Evolutionary conservation across 139 green algal species (phyloP).

Genomic region (Eudorina sp.): DNA sequence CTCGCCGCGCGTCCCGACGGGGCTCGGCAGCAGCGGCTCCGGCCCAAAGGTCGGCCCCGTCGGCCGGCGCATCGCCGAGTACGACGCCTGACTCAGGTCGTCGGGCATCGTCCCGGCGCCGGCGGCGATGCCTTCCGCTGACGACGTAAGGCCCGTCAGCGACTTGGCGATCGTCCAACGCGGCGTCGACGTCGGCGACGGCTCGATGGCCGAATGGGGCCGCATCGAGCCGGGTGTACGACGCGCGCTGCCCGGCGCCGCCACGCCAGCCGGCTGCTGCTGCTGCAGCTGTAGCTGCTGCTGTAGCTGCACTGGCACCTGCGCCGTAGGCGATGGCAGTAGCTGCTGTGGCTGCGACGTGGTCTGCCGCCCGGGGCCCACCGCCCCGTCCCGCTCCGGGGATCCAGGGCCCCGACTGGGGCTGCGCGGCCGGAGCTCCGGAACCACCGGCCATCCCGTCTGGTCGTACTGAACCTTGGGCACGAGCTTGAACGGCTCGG

Average conservation of each 20-base stretch:
- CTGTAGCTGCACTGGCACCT: not conserved
- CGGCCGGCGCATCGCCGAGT: not conserved
- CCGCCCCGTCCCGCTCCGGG: too few relatives aligned
- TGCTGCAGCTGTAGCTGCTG: not conserved
- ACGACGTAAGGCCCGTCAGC: constrained; percentile 22
- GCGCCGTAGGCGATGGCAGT: not conserved
- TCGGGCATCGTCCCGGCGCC: not conserved
- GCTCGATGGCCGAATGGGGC: constrained; percentile 4
- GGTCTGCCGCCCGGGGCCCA: not conserved
- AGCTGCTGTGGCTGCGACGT: not conserved
- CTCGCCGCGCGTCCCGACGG: not conserved
- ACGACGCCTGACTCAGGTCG: too few relatives aligned
- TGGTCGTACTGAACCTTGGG: constrained; percentile 25
- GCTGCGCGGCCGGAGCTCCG: constrained; percentile 3
- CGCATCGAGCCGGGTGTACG: constrained; percentile 24
- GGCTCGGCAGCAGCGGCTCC: not conserved
- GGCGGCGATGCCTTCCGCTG: not conserved
- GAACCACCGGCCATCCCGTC: not conserved
- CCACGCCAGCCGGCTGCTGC: not conserved
- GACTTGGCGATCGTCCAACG: not conserved
- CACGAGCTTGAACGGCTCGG: constrained; percentile 16
- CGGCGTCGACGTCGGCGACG: not conserved
- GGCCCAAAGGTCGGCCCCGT: not conserved
- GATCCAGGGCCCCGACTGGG: not conserved
- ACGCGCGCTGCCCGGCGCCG: not conserved